phyloP scores from a whole-genome alignment of 352 stramenopile genomes.

The Phytopythium mirpurense region DNA sequence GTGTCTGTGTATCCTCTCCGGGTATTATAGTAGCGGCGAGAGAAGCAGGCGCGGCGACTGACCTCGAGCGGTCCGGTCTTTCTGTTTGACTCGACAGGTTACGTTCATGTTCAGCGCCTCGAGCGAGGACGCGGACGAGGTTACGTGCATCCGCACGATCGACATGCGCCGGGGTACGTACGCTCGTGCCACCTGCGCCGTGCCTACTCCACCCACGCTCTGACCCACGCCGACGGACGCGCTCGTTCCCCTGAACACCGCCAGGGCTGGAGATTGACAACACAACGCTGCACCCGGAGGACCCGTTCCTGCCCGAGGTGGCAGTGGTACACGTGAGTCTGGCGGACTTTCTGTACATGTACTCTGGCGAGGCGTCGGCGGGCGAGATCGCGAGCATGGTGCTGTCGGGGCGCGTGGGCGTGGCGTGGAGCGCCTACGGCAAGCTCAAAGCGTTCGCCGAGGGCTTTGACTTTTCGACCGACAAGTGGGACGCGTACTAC shows the following conservation, averaged over 20 bases:
- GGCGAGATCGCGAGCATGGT: slow-evolving; percentile 79
- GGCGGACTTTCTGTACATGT: slow-evolving; percentile 85
- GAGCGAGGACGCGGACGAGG: slow-evolving; percentile 27
- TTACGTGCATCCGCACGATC: slow-evolving; percentile 70
- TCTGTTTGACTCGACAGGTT: too few species aligned
- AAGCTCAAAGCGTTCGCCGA: slow-evolving; percentile 83
- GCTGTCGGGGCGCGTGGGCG: slow-evolving; percentile 80
- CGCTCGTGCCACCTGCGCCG: too few species aligned
- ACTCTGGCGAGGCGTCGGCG: slow-evolving; percentile 70
- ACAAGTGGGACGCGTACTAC: slow-evolving; percentile 83
- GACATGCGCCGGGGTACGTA: slow-evolving; percentile 71
- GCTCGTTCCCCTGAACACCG: too few species aligned
- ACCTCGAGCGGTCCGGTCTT: too few species aligned
- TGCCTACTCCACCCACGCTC: too few species aligned
- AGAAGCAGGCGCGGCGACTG: slow-evolving; percentile 8
- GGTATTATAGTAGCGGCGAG: too few species aligned
- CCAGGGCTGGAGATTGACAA: slow-evolving; percentile 52
- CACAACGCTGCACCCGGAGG: slow-evolving; percentile 32
- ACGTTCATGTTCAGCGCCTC: slow-evolving; percentile 75
- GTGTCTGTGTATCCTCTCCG: too few species aligned
- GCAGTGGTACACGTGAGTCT: slow-evolving; percentile 70
- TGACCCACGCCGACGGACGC: too few species aligned
- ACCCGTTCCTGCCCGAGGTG: slow-evolving; percentile 57
- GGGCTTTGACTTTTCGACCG: slow-evolving; percentile 79
- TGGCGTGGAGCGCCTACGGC: slow-evolving; percentile 77